Conservation (phyloP, 148 eudicot species). For the Polygonum aviculare region DNA sequence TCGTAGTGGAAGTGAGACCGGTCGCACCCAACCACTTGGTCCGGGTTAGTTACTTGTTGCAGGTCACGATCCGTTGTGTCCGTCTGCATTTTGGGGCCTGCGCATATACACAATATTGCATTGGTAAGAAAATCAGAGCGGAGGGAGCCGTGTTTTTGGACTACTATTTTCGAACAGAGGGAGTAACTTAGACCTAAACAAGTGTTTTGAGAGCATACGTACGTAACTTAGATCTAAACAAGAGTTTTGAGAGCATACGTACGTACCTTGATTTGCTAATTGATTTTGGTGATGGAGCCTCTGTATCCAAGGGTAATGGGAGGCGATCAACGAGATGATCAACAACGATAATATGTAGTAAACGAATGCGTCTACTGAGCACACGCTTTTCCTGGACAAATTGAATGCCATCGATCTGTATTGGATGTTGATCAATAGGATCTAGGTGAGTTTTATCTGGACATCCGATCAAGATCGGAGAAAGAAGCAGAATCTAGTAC, state of each 20-base stretch:
- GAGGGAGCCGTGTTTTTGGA: too few relatives aligned
- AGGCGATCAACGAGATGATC: not conserved
- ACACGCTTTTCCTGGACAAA: not conserved
- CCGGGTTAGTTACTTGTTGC: not conserved
- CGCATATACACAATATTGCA: too few relatives aligned
- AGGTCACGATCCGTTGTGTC: too few relatives aligned
- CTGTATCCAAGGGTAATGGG: not conserved
- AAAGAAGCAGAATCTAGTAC: too few relatives aligned
- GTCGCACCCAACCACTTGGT: conserved; percentile 20
- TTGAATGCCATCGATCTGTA: not conserved
- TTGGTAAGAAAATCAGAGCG: too few relatives aligned
- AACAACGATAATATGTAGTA: not conserved
- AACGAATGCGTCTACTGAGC: not conserved
- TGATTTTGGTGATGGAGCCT: not conserved
- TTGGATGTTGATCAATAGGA: not conserved
- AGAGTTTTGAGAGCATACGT: not conserved
- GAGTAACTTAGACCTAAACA: not conserved
- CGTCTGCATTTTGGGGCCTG: too few relatives aligned
- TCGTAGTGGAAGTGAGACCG: conserved; percentile 38
- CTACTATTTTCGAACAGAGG: too few relatives aligned
- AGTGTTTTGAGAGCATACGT: not conserved
- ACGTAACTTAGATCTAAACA: not conserved
- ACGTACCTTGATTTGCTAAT: not conserved
- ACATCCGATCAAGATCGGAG: too few relatives aligned
- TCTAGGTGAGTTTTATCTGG: not conserved